Percentiles rank a stretch among this genome's conserved stretches.
Evolutionary conservation across 2,329 filamentous ascomycete genomes (phyloP).

Genomic region (Teratosphaeria viscida): DNA sequence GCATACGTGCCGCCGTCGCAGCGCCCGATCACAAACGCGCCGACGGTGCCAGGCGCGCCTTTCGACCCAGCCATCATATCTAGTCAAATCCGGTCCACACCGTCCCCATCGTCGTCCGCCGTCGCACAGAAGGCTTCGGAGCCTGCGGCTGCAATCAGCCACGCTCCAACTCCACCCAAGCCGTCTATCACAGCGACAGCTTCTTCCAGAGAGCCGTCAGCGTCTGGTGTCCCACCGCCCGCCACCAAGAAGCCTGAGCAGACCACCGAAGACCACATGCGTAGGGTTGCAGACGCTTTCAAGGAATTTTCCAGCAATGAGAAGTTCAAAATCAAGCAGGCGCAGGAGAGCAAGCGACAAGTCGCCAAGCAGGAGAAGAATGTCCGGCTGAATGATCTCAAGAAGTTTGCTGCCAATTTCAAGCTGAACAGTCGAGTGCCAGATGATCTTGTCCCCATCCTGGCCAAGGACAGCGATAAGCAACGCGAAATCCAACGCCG

Average conservation of each 20-base stretch:
- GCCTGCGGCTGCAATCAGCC: constrained; percentile 18
- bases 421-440: constrained; percentile 91
- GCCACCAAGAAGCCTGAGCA: constrained; percentile 18
- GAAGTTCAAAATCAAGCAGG: constrained; percentile 48
- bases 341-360: constrained; percentile 44
- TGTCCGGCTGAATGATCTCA: constrained; percentile 84
- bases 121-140: constrained; percentile 1
- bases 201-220: constrained; percentile 7
- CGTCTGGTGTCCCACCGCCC: constrained; percentile 4
- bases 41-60: constrained; percentile 65
- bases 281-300: constrained; percentile 52
- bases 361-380: constrained; percentile 65
- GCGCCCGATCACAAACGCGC: constrained; percentile 63
- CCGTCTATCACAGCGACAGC: not conserved
- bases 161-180: constrained; percentile 13
- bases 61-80: constrained; percentile 87
- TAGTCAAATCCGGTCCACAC: constrained; percentile 41
- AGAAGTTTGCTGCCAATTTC: constrained; percentile 89
- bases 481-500: constrained; percentile 89
- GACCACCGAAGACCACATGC: constrained; percentile 50
- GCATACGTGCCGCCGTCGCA: constrained; percentile 88
- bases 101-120: constrained; percentile 6
- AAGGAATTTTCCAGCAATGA: constrained; percentile 53
- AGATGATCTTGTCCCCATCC: constrained; percentile 80
- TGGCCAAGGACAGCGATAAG: constrained; percentile 92